A percentile compares a stretch with the other conserved stretches of the same genome.
Conservation (phyloP, 495 filamentous ascomycete species). For the Aspergillus avenaceus region DNA sequence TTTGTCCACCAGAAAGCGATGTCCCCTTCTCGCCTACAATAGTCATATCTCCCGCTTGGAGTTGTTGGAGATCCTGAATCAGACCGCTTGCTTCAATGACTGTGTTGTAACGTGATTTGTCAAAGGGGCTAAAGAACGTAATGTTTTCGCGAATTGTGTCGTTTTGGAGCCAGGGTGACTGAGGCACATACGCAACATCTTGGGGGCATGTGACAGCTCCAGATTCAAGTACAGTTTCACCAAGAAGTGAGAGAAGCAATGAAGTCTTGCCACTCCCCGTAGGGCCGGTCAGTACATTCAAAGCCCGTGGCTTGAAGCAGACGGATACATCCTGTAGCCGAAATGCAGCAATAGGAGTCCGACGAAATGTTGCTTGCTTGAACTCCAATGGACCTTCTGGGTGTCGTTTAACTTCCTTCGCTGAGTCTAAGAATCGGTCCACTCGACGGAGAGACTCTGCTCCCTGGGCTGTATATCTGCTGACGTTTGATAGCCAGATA, state of each 20-base stretch:
- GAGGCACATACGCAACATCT: slow-evolving; percentile 69
- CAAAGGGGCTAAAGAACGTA: slow-evolving; percentile 61
- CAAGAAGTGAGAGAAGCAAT: slow-evolving; percentile 63
- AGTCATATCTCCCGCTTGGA: slow-evolving; percentile 57
- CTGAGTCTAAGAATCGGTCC: slow-evolving; percentile 41
- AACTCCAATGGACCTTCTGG: slow-evolving; percentile 38
- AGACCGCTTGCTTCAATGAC: slow-evolving; percentile 57
- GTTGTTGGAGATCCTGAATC: slow-evolving; percentile 52
- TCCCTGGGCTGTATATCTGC: slow-evolving; percentile 33
- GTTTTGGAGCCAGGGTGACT: slow-evolving; percentile 76
- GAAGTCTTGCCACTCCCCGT: slow-evolving; percentile 63
- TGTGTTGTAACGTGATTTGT: slow-evolving; percentile 48
- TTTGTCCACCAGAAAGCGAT: slow-evolving; percentile 64
- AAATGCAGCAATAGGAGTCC: slow-evolving; percentile 31
- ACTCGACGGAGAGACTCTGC: slow-evolving; percentile 43
- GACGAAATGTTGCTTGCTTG: slow-evolving; percentile 26
- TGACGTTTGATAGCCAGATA: slow-evolving; percentile 33
- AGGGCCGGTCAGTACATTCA: slow-evolving; percentile 50
- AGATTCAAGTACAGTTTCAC: slow-evolving; percentile 59
- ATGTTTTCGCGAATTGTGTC: slow-evolving; percentile 79
- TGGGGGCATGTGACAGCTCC: slow-evolving; percentile 70
- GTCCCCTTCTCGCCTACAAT: slow-evolving; percentile 61
- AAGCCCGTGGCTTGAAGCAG: slow-evolving; percentile 44
- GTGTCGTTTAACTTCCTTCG: slow-evolving; percentile 32
- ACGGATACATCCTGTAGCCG: slow-evolving; percentile 41